A percentile compares a stretch with the other conserved stretches of the same genome.
phyloP scores from a whole-genome alignment of 164 flowering plant species.

The Platanus orientalis region DNA sequence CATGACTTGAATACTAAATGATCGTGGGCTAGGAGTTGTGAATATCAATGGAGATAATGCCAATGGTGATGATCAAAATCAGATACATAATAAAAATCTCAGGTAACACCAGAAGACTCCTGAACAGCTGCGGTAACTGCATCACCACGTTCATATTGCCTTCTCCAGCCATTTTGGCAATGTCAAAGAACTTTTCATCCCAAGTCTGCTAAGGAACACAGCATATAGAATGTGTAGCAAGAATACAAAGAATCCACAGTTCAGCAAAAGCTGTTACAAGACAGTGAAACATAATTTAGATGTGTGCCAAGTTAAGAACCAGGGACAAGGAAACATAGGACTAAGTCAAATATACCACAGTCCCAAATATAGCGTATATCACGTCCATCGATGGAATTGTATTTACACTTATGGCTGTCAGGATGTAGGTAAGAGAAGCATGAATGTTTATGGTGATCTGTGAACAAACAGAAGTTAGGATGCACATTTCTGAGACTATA shows the following conservation, averaged over 20 bases:
- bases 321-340: background rate
- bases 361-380: constrained; percentile 70
- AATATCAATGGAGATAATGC: too few relatives aligned
- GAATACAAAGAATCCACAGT: constrained; percentile 71
- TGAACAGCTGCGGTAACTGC: too few relatives aligned
- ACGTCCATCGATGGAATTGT: constrained; percentile 67
- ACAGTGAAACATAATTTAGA: constrained; percentile 10
- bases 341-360: constrained; percentile 38
- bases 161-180: constrained; percentile 76
- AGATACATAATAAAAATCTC: too few relatives aligned
- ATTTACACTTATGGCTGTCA: constrained; percentile 59
- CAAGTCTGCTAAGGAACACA: constrained; percentile 67
- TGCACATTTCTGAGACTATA: background rate
- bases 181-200: constrained; percentile 61
- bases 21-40: too few relatives aligned
- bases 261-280: constrained; percentile 67
- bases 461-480: constrained; percentile 20
- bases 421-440: constrained; percentile 63
- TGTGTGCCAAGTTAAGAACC: background rate
- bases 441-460: constrained; percentile 90
- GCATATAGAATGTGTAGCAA: constrained; percentile 82
- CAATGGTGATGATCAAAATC: too few relatives aligned
- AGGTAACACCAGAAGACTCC: too few relatives aligned
- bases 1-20: too few relatives aligned
- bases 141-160: constrained; percentile 39